Percentiles rank a stretch among this genome's conserved stretches.
phyloP scores from a whole-genome alignment of 169 alveolate genomes.

The Plasmodium gallinaceum region DNA sequence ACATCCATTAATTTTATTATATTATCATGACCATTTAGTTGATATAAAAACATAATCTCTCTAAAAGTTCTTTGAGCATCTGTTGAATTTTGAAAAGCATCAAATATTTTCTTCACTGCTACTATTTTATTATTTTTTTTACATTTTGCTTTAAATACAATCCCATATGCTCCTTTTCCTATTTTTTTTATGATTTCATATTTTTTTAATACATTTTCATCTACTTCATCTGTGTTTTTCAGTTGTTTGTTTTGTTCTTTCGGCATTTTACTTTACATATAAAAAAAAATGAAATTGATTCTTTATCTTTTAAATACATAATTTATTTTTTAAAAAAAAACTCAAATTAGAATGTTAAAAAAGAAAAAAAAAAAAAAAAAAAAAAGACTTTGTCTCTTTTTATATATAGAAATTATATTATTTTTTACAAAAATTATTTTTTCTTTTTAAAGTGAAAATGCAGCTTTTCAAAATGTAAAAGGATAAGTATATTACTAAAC shows the following conservation, averaged over 20 bases:
- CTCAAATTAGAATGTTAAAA: background rate
- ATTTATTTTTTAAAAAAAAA: background rate
- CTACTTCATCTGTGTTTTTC: slow-evolving; percentile 88
- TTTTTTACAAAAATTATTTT: background rate
- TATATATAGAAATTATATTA: background rate
- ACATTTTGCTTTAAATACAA: slow-evolving; percentile 98
- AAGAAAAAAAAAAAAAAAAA: background rate
- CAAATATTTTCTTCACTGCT: slow-evolving; percentile 99
- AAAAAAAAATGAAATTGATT: background rate
- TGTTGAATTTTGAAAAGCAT: slow-evolving; percentile 99
- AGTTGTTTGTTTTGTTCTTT: slow-evolving; percentile 3
- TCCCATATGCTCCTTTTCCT: slow-evolving; percentile 99
- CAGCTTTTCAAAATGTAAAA: too few species aligned
- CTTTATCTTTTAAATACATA: too few species aligned
- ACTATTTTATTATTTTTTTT: slow-evolving; percentile 95
- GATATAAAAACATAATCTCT: slow-evolving; percentile 97
- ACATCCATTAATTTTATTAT: slow-evolving; percentile 94
- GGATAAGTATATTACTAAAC: too few species aligned
- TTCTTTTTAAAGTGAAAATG: background rate
- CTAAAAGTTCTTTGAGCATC: slow-evolving; percentile 99
- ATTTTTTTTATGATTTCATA: slow-evolving; percentile 91
- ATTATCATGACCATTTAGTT: slow-evolving; percentile 95
- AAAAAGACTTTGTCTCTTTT: background rate
- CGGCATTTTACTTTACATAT: background rate
- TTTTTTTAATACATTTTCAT: slow-evolving; percentile 93